A percentile compares a stretch with the other conserved stretches of the same genome.
phyloP scores from a whole-genome alignment of 805 yeast species.

The Ogataea corticis region DNA sequence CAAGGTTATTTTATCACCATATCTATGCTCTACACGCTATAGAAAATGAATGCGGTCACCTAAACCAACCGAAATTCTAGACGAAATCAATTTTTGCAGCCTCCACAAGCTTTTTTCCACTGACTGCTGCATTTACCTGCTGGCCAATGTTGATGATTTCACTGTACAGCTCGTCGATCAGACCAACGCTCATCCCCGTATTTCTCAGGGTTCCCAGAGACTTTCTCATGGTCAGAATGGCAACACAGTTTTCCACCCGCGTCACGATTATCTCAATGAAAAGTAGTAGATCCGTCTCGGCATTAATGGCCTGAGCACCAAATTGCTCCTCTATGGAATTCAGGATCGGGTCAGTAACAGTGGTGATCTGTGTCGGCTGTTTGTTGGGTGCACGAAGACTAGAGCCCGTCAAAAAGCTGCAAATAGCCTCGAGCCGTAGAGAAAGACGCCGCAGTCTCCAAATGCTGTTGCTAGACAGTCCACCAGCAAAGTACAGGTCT shows the following conservation, averaged over 20 bases:
- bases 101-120: no score
- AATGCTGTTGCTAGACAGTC: slow-evolving; percentile 30
- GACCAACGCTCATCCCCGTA: slow-evolving; percentile 10
- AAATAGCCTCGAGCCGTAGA: slow-evolving; percentile 57
- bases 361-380: background rate
- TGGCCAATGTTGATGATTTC: slow-evolving; percentile 9
- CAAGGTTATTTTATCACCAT: no score
- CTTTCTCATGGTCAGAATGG: slow-evolving; percentile 45
- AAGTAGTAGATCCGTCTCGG: slow-evolving; percentile 48
- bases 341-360: slow-evolving; percentile 18
- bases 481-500: slow-evolving; percentile 29
- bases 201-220: slow-evolving; percentile 10
- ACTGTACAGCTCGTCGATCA: slow-evolving; percentile 27
- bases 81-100: no score
- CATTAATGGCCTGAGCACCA: slow-evolving; percentile 12
- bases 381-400: slow-evolving; percentile 22
- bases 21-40: no score
- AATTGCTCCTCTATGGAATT: slow-evolving; percentile 21
- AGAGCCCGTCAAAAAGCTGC: slow-evolving; percentile 44
- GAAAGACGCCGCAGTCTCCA: slow-evolving; percentile 52
- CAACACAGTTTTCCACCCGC: slow-evolving; percentile 63
- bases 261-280: slow-evolving; percentile 67
- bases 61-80: no score
- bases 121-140: slow-evolving; percentile 1
- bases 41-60: no score